Evolutionary conservation across 1,284 basidiomycete genomes (phyloP), one percentile per base, ranked within the genome.

Genomic region (Blastosporella zonata): DNA sequence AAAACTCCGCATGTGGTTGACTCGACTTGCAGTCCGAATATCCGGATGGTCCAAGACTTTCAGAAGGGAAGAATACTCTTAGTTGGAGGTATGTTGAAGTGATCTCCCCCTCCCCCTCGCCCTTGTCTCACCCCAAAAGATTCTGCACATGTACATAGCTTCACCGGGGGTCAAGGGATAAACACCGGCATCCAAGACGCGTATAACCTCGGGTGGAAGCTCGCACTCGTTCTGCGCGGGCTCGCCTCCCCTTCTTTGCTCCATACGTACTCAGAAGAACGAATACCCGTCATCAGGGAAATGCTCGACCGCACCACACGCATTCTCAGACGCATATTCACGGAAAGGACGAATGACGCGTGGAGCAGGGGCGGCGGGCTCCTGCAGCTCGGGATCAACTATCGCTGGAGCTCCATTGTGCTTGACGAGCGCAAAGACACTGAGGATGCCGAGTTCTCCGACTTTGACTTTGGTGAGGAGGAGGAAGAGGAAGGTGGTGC

Each of bases 191-290:
- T 62, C 61, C 23, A 55, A 41, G 53, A 52, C 15, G 27, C 50
- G 7, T 64, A 65, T 47, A 74, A 74, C 43, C 62, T 79, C 15
- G 69, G 65, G 3, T 78, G 75, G 75, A 78, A 79, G 57, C 62
- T 78, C 15, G 69, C 72, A 4, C 61, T 76, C 9, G 72, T 73
- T 2, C 58, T 67, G 37, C 70, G 69, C 43, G 63, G 67, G 6
- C 55, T 65, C 21, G 65, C 73, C 10, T 50, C 63, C 6, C 56
- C 63, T 3, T 55, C 62, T 10, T 58, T 77, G 2, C 67, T 78
- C 12, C 60, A 67, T 12, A 66, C 70, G 1, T 77, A 73, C 58
- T 64, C 64, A 39, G 68, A 65, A 54, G 77, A 75, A 63, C 72
- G 70, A 20, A 49, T 70, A 2, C 71, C 70, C 9, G 66, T 73